These are phyloP conservation scores for Grosmannia serpens DNA, from an alignment of 2,329 filamentous ascomycete genomes.

Conservation along the genomic window DNA sequence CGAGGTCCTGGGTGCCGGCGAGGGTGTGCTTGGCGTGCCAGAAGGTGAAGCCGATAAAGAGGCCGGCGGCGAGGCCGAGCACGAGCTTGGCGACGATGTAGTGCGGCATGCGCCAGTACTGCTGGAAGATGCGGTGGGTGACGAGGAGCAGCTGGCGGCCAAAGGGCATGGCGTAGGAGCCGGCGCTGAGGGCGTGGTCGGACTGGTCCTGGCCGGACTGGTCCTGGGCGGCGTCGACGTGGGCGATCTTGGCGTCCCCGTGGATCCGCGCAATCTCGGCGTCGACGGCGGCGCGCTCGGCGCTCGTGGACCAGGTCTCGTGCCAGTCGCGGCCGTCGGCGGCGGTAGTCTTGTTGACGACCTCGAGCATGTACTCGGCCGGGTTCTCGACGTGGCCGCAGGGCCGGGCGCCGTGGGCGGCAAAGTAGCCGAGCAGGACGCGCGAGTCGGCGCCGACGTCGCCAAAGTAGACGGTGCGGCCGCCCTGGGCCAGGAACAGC, in stretches of 20 bases:
- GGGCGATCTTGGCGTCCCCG: constrained; percentile 11
- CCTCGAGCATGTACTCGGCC: constrained; percentile 68
- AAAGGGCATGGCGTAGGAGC: constrained; percentile 74
- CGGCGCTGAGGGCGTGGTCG: constrained; percentile 39
- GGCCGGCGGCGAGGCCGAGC: constrained; percentile 50
- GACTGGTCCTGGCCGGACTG: constrained; percentile 45
- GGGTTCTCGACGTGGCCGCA: constrained; percentile 64
- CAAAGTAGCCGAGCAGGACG: constrained; percentile 63
- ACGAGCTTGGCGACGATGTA: constrained; percentile 78
- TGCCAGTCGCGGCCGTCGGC: constrained; percentile 53
- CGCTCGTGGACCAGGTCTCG: constrained; percentile 45
- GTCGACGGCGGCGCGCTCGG: constrained; percentile 44
- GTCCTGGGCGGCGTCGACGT: constrained; percentile 25
- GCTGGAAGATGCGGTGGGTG: constrained; percentile 66
- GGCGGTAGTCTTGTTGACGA: constrained; percentile 52
- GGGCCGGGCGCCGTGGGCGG: constrained; percentile 52
- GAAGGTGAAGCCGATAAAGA: constrained; percentile 80
- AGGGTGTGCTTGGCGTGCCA: constrained; percentile 58
- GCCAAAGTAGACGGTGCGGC: constrained; percentile 70
- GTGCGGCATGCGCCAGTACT: constrained; percentile 81
- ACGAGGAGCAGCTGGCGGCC: constrained; percentile 54
- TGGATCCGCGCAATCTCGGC: constrained; percentile 46
- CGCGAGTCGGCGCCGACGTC: constrained; percentile 57
- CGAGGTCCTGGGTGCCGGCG: constrained; percentile 72
- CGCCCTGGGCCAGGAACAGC: constrained; percentile 64